These are phyloP conservation scores for Dioscorea dumetorum DNA, from an alignment of 106 monocot species.

Conservation along the genomic window DNA sequence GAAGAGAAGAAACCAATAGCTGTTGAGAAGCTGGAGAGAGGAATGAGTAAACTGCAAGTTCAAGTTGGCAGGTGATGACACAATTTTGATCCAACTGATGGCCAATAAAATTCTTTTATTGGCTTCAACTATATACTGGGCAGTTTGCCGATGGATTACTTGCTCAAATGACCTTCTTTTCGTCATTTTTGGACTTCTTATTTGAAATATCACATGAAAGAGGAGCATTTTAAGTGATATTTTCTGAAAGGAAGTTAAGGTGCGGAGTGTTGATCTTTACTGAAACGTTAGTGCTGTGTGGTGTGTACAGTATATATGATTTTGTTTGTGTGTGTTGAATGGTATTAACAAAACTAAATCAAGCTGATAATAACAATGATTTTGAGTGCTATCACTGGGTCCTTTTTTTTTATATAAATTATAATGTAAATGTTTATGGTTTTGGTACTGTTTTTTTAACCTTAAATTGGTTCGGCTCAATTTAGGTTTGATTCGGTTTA, in stretches of 20 bases:
- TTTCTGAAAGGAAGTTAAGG: not conserved
- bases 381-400: too few relatives aligned
- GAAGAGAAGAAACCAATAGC: conserved; percentile 11
- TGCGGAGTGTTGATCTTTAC: too few relatives aligned
- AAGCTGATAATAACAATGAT: too few relatives aligned
- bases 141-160: not conserved
- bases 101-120: not conserved
- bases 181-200: not conserved
- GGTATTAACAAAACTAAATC: too few relatives aligned
- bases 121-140: not conserved
- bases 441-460: too few relatives aligned
- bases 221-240: not conserved
- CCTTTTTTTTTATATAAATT: too few relatives aligned
- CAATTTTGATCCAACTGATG: not conserved
- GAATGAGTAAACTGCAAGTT: conserved; percentile 30
- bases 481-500: too few relatives aligned
- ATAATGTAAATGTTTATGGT: too few relatives aligned
- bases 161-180: not conserved
- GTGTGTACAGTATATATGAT: too few relatives aligned
- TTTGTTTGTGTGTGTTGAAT: too few relatives aligned
- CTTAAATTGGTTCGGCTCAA: too few relatives aligned
- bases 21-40: conserved; percentile 13
- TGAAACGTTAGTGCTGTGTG: too few relatives aligned
- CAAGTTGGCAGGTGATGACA: conserved; percentile 16
- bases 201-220: not conserved